Conservation (phyloP, 2,329 filamentous ascomycete species). For the Neonectria coccinea region DNA sequence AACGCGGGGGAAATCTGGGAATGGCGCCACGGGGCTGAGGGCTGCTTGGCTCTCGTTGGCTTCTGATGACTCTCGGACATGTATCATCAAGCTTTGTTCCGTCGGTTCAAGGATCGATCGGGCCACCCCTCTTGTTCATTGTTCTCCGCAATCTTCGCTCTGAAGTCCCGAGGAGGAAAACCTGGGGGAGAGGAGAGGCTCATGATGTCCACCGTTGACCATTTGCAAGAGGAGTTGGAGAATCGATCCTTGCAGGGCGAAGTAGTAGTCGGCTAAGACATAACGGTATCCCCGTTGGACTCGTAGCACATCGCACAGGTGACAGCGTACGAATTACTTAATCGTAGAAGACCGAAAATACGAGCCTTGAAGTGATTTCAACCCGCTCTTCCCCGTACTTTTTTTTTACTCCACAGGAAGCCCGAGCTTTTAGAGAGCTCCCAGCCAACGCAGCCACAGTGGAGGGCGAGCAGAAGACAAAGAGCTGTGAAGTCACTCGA, state of each 20-base stretch:
- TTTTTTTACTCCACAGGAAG: not conserved
- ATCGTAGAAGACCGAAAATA: not conserved
- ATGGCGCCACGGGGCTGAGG: conserved; percentile 24
- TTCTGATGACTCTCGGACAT: conserved; percentile 11
- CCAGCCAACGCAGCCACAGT: conserved; percentile 6
- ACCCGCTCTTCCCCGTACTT: not conserved
- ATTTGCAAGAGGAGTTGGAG: not conserved
- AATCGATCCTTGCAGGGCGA: not conserved
- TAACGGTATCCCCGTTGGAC: conserved; percentile 6
- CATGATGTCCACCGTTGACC: too few relatives aligned
- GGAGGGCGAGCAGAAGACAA: not conserved
- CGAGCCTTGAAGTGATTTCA: not conserved
- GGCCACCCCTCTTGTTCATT: conserved; percentile 25
- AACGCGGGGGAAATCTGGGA: conserved; percentile 12
- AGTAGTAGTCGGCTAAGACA: conserved; percentile 16
- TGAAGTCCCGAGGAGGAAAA: conserved; percentile 9
- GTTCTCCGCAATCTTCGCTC: conserved; percentile 22
- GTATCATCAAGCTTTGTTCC: conserved; percentile 19
- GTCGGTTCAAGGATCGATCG: conserved; percentile 20
- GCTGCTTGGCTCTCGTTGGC: conserved; percentile 12
- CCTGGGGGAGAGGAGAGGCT: conserved; percentile 22
- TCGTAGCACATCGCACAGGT: not conserved
- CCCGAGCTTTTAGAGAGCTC: not conserved
- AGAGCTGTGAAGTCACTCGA: conserved; percentile 11
- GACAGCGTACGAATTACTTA: too few relatives aligned